Conservation (phyloP, 2,329 filamentous ascomycete genomes). For the Beauveria sp. region DNA sequence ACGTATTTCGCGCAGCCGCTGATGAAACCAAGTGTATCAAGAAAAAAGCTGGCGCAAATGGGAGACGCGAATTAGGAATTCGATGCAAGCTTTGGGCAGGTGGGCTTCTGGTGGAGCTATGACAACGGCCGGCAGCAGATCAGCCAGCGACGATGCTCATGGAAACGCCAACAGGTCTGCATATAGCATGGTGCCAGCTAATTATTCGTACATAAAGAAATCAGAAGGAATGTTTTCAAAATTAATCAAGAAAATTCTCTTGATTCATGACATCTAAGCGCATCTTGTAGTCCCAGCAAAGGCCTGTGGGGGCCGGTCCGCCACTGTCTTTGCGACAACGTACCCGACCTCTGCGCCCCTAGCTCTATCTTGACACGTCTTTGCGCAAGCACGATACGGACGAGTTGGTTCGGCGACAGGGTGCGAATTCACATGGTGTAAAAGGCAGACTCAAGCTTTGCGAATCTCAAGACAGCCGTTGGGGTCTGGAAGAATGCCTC, state of each 20-base stretch:
- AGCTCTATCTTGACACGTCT: not conserved
- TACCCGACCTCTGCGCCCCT: not conserved
- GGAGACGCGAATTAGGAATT: not conserved
- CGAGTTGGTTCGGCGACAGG: not conserved
- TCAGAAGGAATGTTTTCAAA: not conserved
- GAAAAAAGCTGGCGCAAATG: not conserved
- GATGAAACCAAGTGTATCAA: not conserved
- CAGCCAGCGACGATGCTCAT: not conserved
- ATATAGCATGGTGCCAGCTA: not conserved
- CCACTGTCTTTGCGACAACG: not conserved
- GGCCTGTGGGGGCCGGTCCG: not conserved
- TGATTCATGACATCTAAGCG: not conserved
- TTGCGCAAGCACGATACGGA: not conserved
- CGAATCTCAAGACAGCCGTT: not conserved
- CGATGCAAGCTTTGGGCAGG: not conserved
- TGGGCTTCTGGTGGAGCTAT: constrained; percentile 1
- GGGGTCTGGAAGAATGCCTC: constrained; percentile 18
- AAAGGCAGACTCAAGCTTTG: not conserved
- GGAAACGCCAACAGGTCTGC: not conserved
- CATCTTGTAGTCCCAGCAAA: not conserved
- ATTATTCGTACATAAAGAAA: not conserved
- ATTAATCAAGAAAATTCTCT: not conserved
- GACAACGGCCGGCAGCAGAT: not conserved
- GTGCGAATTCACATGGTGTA: not conserved
- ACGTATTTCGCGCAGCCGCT: not conserved